phyloP scores from a whole-genome alignment of 345 rosid species.

The Hibiscus syriacus region DNA sequence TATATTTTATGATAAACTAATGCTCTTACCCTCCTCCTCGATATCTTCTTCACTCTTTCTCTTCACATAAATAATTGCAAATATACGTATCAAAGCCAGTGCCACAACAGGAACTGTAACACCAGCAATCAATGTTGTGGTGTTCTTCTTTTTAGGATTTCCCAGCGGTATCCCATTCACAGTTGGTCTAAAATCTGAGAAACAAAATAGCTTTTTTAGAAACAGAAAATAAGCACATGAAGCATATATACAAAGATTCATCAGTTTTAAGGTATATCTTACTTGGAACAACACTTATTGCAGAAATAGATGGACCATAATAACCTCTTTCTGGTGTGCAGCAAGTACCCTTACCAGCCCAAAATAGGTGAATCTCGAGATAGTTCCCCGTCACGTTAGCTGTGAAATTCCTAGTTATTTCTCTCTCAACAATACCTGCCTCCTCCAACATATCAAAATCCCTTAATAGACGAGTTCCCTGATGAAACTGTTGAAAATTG shows the following conservation, averaged over 20 bases:
- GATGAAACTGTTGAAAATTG: too few relatives aligned
- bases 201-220: not conserved
- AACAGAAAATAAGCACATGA: not conserved
- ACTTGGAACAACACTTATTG: slow-evolving; percentile 31
- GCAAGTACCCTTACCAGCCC: slow-evolving; percentile 74
- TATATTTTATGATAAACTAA: not conserved
- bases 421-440: slow-evolving; percentile 23
- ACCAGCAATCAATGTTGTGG: slow-evolving; percentile 20
- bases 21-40: slow-evolving; percentile 23
- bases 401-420: slow-evolving; percentile 22
- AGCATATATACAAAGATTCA: not conserved
- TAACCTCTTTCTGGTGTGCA: slow-evolving; percentile 41
- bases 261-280: not conserved
- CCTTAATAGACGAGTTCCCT: slow-evolving; percentile 23
- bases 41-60: not conserved
- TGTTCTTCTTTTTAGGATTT: slow-evolving; percentile 9
- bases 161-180: not conserved
- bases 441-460: slow-evolving; percentile 34
- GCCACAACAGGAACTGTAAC: slow-evolving; percentile 13
- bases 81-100: slow-evolving; percentile 9
- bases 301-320: slow-evolving; percentile 51
- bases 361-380: slow-evolving; percentile 53
- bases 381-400: slow-evolving; percentile 38
- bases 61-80: slow-evolving; percentile 2
- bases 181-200: slow-evolving; percentile 19